Base-by-base conservation (phyloP, 2,329 filamentous ascomycete genomes). In the Neonectria faginata region DNA sequence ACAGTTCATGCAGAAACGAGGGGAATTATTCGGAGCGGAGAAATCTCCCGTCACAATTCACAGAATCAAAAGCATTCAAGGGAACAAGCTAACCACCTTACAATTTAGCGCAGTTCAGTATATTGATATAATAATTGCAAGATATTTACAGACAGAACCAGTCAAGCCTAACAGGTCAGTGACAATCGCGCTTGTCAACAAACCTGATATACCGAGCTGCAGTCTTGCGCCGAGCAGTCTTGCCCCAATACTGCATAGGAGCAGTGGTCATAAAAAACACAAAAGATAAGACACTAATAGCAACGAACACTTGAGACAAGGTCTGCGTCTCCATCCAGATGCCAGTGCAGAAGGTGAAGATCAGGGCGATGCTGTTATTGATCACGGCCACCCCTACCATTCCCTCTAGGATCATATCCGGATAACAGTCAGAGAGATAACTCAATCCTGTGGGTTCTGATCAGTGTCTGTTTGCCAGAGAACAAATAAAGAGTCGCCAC, bases 311-410 rank as follows among this genome's bases (percentile, higher is more conserved):
- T 11, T 62, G 60, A 5, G 60, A 47, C 7, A 62, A 54, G 6
- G 60, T 58, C 33, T 62, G 60, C 2, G 60, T 62, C 12, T 58
- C 60, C 60, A 62, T 62, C 60, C 60, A 62, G 14, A 62, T 62
- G 10, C 60, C 60, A 1, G 60, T 62, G 39, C 60, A 62, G 36
- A 62, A 62, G 20, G 60, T 62, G 20, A 62, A 62, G 47, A 62
- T 58, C 8, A 62, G 39, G 27, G 60, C 60, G 54, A 62, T 62
- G 10, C 60, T 62, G 54, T 62, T 62, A 39, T 62, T 62, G 8
- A 62, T 62, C 14, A 62, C 60, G n/a, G 60, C 60, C 7, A 62
- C 60, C 5, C 60, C 60, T 39, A 62, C 60, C 60, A 62, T 62
- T 25, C 60, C 60, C 25, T 62, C 60, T 22, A 62, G 14, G 12